phyloP scores from a whole-genome alignment of 2,329 filamentous ascomycete species.

The Penicillium sp. region DNA sequence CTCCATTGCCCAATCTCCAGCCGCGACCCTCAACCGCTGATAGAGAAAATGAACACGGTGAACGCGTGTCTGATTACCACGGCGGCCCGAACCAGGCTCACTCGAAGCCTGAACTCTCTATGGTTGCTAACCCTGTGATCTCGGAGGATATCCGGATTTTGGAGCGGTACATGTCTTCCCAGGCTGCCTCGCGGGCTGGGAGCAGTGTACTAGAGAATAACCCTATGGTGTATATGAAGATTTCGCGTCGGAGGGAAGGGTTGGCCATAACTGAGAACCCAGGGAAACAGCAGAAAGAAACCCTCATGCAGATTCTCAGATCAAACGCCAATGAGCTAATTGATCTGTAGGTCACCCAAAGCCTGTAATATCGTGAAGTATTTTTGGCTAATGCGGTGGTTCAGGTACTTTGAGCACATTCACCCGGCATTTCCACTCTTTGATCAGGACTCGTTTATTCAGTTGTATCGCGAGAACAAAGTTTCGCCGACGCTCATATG shows the following conservation, averaged over 20 bases:
- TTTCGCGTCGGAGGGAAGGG: conserved; percentile 18
- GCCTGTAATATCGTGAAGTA: neutral
- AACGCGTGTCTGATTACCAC: conserved; percentile 15
- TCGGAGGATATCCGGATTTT: conserved; percentile 22
- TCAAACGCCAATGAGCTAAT: conserved; percentile 46
- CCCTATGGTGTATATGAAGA: conserved; percentile 13
- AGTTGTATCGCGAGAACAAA: conserved; percentile 46
- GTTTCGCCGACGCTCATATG: conserved; percentile 57
- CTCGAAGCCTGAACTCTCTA: conserved; percentile 13
- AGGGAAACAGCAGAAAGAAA: conserved; percentile 46
- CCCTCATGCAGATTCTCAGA: conserved; percentile 48
- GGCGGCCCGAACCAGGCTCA: conserved; percentile 13
- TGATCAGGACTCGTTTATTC: conserved; percentile 53
- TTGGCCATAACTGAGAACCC: conserved; percentile 21
- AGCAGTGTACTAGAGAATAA: conserved; percentile 3
- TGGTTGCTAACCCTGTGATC: conserved; percentile 21
- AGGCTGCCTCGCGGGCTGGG: conserved; percentile 2
- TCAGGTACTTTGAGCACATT: conserved; percentile 54
- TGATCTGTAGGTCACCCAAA: conserved; percentile 36
- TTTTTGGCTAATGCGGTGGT: conserved; percentile 1
- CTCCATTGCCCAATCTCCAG: neutral
- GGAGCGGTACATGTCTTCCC: conserved; percentile 23
- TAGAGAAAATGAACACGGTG: conserved; percentile 7
- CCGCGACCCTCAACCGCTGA: neutral
- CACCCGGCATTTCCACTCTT: conserved; percentile 59